These are phyloP conservation scores for Penicillium flavigenum DNA, from an alignment of 495 filamentous ascomycete genomes.

Conservation along the genomic window DNA sequence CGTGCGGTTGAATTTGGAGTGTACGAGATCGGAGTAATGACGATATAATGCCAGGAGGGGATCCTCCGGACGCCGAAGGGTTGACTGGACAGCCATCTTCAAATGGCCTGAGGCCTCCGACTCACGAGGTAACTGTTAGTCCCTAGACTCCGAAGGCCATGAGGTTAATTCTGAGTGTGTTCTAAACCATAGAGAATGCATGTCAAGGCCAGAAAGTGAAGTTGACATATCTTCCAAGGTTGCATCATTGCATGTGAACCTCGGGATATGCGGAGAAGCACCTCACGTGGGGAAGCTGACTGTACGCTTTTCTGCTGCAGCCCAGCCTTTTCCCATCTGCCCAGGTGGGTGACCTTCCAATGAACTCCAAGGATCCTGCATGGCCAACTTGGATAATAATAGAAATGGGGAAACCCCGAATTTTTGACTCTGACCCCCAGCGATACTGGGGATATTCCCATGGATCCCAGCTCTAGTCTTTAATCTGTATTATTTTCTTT, in stretches of 20 bases:
- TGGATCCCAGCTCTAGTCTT: neutral
- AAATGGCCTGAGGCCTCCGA: conserved; percentile 16
- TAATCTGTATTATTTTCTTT: neutral
- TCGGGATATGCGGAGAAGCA: conserved; percentile 26
- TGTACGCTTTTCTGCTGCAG: conserved; percentile 5
- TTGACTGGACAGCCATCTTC: conserved; percentile 83
- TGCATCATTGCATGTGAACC: conserved; percentile 39
- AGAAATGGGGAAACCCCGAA: neutral
- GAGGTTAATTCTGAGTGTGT: neutral
- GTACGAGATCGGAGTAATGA: conserved; percentile 63
- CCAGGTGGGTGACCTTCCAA: neutral
- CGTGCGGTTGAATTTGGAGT: conserved; percentile 57
- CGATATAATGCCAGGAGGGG: conserved; percentile 66
- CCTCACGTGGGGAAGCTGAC: conserved; percentile 30
- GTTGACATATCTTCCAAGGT: conserved; percentile 12
- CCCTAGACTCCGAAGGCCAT: conserved; percentile 21
- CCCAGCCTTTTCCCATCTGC: too few relatives aligned
- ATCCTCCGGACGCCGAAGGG: conserved; percentile 68
- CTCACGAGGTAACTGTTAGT: conserved; percentile 14
- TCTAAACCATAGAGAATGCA: conserved; percentile 1
- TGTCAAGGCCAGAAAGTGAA: conserved; percentile 11
- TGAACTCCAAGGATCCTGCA: neutral
- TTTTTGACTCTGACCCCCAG: neutral
- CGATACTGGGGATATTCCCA: neutral
- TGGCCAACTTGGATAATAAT: neutral